Conservation (phyloP, 371 early-diverging fungal genomes). For the Mortierella sp. region DNA sequence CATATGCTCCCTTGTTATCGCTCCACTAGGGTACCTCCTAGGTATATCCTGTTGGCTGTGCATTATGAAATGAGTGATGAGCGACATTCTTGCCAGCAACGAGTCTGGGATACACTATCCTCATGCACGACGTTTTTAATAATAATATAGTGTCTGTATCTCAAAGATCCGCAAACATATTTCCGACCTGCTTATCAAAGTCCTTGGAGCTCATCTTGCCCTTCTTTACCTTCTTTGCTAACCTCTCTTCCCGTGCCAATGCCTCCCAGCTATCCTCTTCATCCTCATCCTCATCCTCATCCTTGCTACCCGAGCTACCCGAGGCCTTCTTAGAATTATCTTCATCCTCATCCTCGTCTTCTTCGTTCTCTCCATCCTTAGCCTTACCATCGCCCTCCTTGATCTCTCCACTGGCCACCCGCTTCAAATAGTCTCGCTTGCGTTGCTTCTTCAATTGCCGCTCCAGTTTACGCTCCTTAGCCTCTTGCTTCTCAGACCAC, state of each 20-base stretch:
- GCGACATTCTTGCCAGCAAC: no score
- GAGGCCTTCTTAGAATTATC: conserved; percentile 12
- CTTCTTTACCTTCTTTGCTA: conserved; percentile 29
- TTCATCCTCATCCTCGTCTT: conserved; percentile 12
- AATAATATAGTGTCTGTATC: not conserved
- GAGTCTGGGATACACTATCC: no score
- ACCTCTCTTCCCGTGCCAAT: conserved; percentile 17
- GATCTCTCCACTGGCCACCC: conserved; percentile 49
- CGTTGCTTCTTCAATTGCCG: conserved; percentile 77
- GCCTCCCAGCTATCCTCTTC: conserved; percentile 31
- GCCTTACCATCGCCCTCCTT: conserved; percentile 22
- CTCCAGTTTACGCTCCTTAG: conserved; percentile 71
- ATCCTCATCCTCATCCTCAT: conserved; percentile 14
- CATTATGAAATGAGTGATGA: no score
- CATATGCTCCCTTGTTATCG: no score
- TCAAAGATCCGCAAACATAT: conserved; percentile 36
- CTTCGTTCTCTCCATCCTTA: conserved; percentile 3
- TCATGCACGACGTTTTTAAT: no score
- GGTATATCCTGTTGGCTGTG: no score
- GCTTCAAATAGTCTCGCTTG: conserved; percentile 67
- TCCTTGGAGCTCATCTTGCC: conserved; percentile 30
- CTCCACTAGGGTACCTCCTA: no score
- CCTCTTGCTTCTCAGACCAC: conserved; percentile 82
- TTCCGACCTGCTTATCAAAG: conserved; percentile 43
- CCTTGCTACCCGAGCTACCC: conserved; percentile 13